Evolutionary conservation across 2,329 filamentous ascomycete genomes (phyloP), one percentile per base, ranked within the genome.

Genomic region (Phyllosticta paracitricarpa): DNA sequence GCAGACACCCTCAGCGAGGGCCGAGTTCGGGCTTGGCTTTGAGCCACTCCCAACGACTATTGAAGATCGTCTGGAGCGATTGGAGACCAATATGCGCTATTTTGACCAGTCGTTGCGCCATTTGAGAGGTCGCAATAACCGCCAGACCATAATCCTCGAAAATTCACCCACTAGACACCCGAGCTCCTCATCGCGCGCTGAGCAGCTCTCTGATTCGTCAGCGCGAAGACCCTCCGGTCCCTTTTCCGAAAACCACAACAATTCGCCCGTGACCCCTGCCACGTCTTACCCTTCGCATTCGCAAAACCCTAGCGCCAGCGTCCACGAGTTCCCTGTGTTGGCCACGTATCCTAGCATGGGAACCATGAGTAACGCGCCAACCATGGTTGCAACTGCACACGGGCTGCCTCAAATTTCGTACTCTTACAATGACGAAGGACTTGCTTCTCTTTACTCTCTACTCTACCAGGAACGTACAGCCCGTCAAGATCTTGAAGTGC

Each of bases 101-200:
- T 66, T 74, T 12, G 71, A 73, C 58, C 64, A 65, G 1, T 71
- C 71, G 1, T 63, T 74, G 8, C 71, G 67, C 48, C 69, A 70
- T 26, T 62, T 74, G 24, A 71, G 70, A 9, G 68, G 69, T 7
- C 70, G 69, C 63, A 72, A 64, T 61, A 71, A 71, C 54, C 70
- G 70, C 4, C 71, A 74, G 63, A 74, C 72, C 57, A 73, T 75
- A 61, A 72, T 75, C 51, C 69, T 75, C 9, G 71, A 73, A 56
- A 72, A 71, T 24, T 69, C 71, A 40, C 72, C 73, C 4, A 68
- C 70, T 4, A 66, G 72, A 3, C 69, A 73, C 26, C 63, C 69
- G 25, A 72, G 69, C 56, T 66, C 68, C 0, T 72, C 70, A 8
- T 59, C 62, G 19, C 48, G 51, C 61, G 40, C 4, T 57, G 66